Evolutionary conservation across 257 asterid species (phyloP).

Genomic region (Rehmannia glutinosa): DNA sequence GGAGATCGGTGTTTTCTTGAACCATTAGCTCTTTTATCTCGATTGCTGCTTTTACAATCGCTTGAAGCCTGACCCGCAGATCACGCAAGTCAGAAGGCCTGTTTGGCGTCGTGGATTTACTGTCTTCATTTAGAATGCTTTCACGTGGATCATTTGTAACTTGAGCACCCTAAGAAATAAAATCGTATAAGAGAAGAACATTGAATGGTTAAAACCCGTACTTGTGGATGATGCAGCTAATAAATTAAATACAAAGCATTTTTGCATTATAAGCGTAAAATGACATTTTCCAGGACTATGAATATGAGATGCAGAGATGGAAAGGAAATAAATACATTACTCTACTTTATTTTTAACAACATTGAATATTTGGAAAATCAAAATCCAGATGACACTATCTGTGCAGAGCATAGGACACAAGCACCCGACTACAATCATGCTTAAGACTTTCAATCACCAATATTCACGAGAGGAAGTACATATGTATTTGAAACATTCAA

Average conservation of each 20-base stretch:
- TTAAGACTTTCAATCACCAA: no score
- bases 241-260: no score
- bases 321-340: no score
- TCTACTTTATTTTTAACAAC: no score
- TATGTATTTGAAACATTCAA: no score
- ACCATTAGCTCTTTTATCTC: conserved; percentile 48
- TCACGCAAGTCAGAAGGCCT: conserved; percentile 42
- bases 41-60: conserved; percentile 44
- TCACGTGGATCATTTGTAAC: conserved; percentile 6
- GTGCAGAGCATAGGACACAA: no score
- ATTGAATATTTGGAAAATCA: no score
- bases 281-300: no score
- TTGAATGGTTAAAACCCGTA: conserved; percentile 1
- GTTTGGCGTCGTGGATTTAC: conserved; percentile 22
- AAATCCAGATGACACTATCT: no score
- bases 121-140: conserved; percentile 23
- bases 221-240: background rate
- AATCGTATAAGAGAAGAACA: conserved; percentile 11
- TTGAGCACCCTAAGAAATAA: conserved; percentile 45
- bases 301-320: no score
- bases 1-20: conserved; percentile 54
- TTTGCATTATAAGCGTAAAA: no score
- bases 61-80: conserved; percentile 52
- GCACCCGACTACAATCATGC: no score
- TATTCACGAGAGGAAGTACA: background rate